Percentiles rank a stretch among this genome's conserved stretches.
These are phyloP conservation scores for Pichia sp. DNA, from an alignment of 1,139 yeast genomes.

Conservation along the genomic window DNA sequence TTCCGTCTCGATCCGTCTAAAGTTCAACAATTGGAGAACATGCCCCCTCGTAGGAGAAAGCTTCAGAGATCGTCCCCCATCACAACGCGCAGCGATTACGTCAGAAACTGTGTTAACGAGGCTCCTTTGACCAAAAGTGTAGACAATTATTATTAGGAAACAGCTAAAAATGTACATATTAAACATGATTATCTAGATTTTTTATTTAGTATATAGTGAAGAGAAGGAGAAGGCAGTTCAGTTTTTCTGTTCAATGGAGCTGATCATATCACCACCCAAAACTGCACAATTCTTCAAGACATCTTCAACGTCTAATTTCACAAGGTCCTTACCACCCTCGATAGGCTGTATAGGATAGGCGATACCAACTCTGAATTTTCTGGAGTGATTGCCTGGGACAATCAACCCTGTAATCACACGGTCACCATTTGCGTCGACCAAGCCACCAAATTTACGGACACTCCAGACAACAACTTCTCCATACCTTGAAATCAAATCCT, in stretches of 20 bases:
- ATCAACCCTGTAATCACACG: conserved; percentile 73
- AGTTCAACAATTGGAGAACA: no score
- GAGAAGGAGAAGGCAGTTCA: not conserved
- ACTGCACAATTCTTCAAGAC: conserved; percentile 14
- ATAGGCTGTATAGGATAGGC: conserved; percentile 72
- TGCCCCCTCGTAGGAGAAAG: no score
- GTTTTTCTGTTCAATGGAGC: conserved; percentile 16
- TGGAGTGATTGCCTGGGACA: conserved; percentile 56
- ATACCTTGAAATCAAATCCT: conserved; percentile 52
- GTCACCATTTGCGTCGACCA: conserved; percentile 38
- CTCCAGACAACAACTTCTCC: conserved; percentile 58
- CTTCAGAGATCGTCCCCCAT: no score
- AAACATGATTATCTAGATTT: not conserved
- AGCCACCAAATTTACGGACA: conserved; percentile 48
- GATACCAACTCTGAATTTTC: conserved; percentile 73
- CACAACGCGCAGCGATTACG: not conserved
- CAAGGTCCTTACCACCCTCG: conserved; percentile 70
- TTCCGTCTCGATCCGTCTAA: no score
- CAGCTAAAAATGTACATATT: not conserved
- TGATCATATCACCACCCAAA: conserved; percentile 68
- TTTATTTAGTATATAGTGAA: not conserved
- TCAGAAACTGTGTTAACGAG: not conserved
- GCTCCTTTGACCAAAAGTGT: not conserved
- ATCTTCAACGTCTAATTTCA: conserved; percentile 33
- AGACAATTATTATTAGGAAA: conserved; percentile 3